These are phyloP conservation scores for Puccinia triticina DNA, from an alignment of 1,284 basidiomycete genomes.

Conservation along the genomic window DNA sequence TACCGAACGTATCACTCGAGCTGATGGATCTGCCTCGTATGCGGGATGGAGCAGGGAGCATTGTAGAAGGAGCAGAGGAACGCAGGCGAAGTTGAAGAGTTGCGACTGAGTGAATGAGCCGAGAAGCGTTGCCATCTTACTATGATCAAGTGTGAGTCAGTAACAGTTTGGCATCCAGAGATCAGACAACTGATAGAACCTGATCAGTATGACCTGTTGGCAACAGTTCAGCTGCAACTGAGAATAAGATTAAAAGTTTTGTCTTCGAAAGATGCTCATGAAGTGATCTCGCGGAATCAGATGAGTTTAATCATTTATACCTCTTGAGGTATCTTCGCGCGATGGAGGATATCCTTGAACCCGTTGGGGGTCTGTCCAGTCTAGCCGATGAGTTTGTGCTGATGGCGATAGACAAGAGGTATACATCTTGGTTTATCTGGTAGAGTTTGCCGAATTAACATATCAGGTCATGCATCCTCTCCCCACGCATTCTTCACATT, in stretches of 20 bases:
- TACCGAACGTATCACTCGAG: not conserved
- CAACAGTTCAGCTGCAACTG: not conserved
- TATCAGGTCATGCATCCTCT: not conserved
- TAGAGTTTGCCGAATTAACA: conserved; percentile 2
- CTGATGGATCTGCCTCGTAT: conserved; percentile 20
- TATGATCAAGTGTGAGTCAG: not conserved
- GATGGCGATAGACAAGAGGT: not conserved
- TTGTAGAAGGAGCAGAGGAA: conserved; percentile 9
- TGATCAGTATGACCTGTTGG: not conserved
- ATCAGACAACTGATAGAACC: too few relatives aligned
- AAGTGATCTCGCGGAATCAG: not conserved
- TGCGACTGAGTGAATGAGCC: conserved; percentile 4
- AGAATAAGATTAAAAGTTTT: not conserved
- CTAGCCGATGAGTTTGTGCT: not conserved
- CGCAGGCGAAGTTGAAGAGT: conserved; percentile 19
- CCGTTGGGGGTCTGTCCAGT: conserved; percentile 14
- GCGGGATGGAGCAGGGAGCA: conserved; percentile 17
- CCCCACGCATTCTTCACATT: not conserved
- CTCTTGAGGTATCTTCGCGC: not conserved
- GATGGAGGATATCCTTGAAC: not conserved
- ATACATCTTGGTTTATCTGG: not conserved
- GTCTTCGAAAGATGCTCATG: not conserved
- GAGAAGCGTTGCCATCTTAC: not conserved
- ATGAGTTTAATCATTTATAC: not conserved
- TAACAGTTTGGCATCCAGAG: not conserved